phyloP scores from a whole-genome alignment of 176 grass and related monocot genomes.

The Aegilops tauschii region DNA sequence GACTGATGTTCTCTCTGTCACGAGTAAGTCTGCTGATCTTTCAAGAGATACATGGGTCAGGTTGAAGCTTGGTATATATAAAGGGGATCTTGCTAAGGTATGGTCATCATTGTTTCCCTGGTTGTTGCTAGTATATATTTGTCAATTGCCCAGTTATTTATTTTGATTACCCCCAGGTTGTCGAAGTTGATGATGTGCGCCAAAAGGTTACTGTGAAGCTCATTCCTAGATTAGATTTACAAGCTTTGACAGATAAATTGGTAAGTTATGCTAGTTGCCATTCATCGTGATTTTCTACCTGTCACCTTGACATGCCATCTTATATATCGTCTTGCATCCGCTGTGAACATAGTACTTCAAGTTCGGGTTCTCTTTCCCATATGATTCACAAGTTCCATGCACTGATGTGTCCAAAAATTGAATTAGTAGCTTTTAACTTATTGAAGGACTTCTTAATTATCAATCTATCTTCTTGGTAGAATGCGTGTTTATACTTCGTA shows the following conservation, averaged over 20 bases:
- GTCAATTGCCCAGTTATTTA: not conserved
- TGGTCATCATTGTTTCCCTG: not conserved
- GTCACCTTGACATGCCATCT: not conserved
- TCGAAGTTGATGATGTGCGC: slow-evolving; percentile 74
- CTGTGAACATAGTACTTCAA: not conserved
- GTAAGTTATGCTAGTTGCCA: slow-evolving; percentile 35
- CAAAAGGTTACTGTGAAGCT: slow-evolving; percentile 80
- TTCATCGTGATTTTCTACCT: not conserved
- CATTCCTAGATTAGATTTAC: slow-evolving; percentile 86
- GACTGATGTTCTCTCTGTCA: slow-evolving; percentile 72
- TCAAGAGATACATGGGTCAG: slow-evolving; percentile 74
- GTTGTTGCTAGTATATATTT: not conserved
- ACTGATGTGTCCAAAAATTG: not conserved
- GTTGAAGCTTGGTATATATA: slow-evolving; percentile 77
- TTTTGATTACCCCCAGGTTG: slow-evolving; percentile 51
- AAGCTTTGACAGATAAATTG: slow-evolving; percentile 64
- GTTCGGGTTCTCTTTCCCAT: not conserved
- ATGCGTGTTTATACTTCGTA: not conserved
- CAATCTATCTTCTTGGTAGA: not conserved
- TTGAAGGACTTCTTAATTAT: not conserved
- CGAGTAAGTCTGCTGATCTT: slow-evolving; percentile 72
- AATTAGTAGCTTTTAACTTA: not conserved
- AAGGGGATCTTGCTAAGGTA: slow-evolving; percentile 93
- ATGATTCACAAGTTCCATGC: not conserved
- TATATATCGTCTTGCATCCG: slow-evolving; percentile 9